Evolutionary conservation across 106 monocot species (phyloP).

Genomic region (Allium cepa): DNA sequence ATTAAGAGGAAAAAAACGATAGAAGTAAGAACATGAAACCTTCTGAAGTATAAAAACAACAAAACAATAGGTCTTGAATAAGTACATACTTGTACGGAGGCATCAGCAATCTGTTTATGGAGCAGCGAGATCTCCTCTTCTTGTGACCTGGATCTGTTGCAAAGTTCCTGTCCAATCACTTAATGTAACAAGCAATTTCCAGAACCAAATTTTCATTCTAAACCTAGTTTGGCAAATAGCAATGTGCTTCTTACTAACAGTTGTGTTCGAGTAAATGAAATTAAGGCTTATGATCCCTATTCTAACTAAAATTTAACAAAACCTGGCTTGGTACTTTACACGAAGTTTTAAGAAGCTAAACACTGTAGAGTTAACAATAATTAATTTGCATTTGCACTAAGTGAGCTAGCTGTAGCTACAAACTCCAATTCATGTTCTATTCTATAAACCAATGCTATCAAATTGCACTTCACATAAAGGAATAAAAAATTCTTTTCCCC

Average conservation of each 20-base stretch:
- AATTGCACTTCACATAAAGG: too few species aligned
- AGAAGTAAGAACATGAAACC: neutral
- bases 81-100: conserved; percentile 35
- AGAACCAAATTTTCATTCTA: neutral
- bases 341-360: too few species aligned
- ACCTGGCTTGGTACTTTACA: neutral
- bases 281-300: neutral
- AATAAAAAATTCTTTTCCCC: too few species aligned
- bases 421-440: too few species aligned
- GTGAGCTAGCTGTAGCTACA: too few species aligned
- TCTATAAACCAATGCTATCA: too few species aligned
- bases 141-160: conserved; percentile 38
- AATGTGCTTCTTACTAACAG: neutral
- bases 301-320: neutral
- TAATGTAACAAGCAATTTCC: neutral
- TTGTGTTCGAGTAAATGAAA: neutral
- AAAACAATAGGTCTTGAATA: neutral
- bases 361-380: neutral
- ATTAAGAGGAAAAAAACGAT: neutral
- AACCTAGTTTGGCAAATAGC: neutral
- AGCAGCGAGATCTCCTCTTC: conserved; percentile 74
- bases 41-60: neutral
- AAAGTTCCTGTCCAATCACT: conserved; percentile 31
- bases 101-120: conserved; percentile 59
- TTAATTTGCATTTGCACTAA: neutral